Percentiles rank a stretch among this genome's conserved stretches.
phyloP scores from a whole-genome alignment of 192 early-diverging fungal species.

The Backusella westeae region DNA sequence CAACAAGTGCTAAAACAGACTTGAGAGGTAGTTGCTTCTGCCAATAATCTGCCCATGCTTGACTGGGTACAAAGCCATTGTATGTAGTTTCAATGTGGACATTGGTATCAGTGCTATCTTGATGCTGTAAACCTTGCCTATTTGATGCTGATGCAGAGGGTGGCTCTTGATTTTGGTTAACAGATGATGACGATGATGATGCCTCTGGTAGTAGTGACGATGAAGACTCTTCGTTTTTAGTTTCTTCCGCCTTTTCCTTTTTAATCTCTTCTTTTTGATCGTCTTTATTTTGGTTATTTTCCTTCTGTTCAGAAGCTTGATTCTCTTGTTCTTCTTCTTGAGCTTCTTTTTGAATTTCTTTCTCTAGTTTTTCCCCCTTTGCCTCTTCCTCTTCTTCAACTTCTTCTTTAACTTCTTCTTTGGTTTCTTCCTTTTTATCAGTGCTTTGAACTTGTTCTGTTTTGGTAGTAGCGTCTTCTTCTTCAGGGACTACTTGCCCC shows the following conservation, averaged over 20 bases:
- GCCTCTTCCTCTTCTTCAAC: not conserved
- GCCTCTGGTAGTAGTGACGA: not conserved
- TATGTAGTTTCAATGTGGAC: slow-evolving; percentile 10
- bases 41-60: slow-evolving; percentile 73
- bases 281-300: not conserved
- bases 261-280: not conserved
- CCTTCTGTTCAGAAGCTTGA: not conserved
- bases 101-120: not conserved
- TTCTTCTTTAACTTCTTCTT: not conserved
- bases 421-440: not conserved
- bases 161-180: not conserved
- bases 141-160: not conserved
- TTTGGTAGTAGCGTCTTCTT: not conserved
- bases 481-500: not conserved
- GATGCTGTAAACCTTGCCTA: not conserved
- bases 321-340: not conserved
- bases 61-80: slow-evolving; percentile 65
- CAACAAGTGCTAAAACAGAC: slow-evolving; percentile 62
- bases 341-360: not conserved
- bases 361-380: too few relatives aligned
- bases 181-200: not conserved
- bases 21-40: slow-evolving; percentile 66
- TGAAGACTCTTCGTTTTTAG: not conserved
- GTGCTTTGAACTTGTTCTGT: not conserved
- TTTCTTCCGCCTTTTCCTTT: not conserved